Conservation (phyloP, 345 rosid genomes). For the Brassica cretica region DNA sequence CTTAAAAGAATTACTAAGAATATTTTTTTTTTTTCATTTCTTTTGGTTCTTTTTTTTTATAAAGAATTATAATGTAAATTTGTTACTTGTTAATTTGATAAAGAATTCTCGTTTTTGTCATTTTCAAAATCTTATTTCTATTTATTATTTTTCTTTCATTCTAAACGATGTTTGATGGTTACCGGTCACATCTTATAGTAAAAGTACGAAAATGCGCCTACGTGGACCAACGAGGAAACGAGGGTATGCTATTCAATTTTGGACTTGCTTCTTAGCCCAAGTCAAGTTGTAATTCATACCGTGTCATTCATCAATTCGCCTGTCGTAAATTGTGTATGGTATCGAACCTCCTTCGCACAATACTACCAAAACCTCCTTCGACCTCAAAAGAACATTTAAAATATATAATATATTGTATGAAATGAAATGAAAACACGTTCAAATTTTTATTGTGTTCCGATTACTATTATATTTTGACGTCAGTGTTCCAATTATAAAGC, state of each 20-base stretch:
- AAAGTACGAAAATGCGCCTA: slow-evolving; percentile 18
- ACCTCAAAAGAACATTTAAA: neutral
- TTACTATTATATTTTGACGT: neutral
- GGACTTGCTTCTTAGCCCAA: slow-evolving; percentile 38
- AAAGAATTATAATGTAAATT: no score
- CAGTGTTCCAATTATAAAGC: neutral
- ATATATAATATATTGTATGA: neutral
- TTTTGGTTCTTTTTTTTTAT: no score
- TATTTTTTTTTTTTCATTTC: no score
- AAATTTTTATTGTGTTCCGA: neutral
- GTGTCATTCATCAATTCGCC: slow-evolving; percentile 28
- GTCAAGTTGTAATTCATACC: neutral
- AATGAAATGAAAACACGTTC: slow-evolving; percentile 8
- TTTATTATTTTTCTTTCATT: no score
- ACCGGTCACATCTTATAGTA: neutral
- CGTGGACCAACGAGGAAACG: slow-evolving; percentile 27
- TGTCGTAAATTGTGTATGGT: neutral
- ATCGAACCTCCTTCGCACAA: slow-evolving; percentile 7
- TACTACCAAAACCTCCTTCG: neutral
- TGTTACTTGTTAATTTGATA: no score
- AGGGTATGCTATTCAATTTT: slow-evolving; percentile 31
- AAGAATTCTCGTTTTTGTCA: no score
- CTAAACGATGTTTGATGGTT: no score
- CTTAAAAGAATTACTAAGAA: no score
- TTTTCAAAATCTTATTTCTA: no score